Base-by-base conservation (phyloP, 495 filamentous ascomycete genomes). In the Lasiosphaeris hirsuta region DNA sequence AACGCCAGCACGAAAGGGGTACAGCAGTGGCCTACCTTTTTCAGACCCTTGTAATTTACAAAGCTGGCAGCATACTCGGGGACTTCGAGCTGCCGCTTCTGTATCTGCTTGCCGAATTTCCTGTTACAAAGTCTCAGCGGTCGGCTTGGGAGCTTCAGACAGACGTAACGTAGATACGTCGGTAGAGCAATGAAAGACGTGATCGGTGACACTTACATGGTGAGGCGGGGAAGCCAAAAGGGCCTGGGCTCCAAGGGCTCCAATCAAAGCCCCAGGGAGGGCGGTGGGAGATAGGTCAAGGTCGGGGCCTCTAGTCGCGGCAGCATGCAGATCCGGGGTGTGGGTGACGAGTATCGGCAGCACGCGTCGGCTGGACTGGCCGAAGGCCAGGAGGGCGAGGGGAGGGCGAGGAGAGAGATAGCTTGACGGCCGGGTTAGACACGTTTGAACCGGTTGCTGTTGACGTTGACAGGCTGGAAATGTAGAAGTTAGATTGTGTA, bases 61-160 rank as follows among this genome's bases (percentile, higher is more conserved):
- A 98, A 97, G 75, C 90, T 96, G 49, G 93, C 90, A 46, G 93
- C 94, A 87, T 98, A 98, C 81, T 98, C 94, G 37, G 94, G 94
- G 36, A 98, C 90, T 73, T 98, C 94, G 64, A 98, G 90, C 79
- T 97, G 93, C 71, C 92, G 86, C 81, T 94, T 96, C 78, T 97
- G 95, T 61, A 97, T 94, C 65, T 96, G 88, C 81, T 98, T 98
- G 71, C 94, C 94, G 78, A 97, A 98, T 84, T 98, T 97, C 94
- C 94, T 98, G 57, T 63, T 30, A 39, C 5, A 40, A 34, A 34
- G 54, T 51, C 45, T 57, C 35, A 52, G 54, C 7, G 38, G n/a
- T 30, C 4, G 14, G 46, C 10, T 1, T 6, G 45, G 8, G 8
- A 7, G 17, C 23, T 30, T 3, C 14, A 39, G 6, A 42, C 18